Evolutionary conservation across 805 yeast species (phyloP).

Genomic region (Saccharomyces paradoxus): DNA sequence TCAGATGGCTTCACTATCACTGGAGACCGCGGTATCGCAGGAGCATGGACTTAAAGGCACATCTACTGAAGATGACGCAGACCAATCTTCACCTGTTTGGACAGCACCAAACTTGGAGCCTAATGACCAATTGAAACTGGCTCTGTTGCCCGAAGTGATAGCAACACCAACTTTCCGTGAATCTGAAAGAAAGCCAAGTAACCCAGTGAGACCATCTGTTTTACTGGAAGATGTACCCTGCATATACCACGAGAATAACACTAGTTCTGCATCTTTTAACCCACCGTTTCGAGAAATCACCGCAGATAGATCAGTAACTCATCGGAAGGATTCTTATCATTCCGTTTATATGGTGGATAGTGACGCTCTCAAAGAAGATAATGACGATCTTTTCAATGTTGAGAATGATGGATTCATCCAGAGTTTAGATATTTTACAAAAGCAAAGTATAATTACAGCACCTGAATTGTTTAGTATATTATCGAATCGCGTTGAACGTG

Average conservation of each 20-base stretch:
- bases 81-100: conserved; percentile 30
- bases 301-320: conserved; percentile 17
- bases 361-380: conserved; percentile 15
- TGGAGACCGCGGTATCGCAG: not conserved
- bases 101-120: conserved; percentile 34
- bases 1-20: conserved; percentile 3
- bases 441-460: conserved; percentile 47
- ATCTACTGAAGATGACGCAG: conserved; percentile 13
- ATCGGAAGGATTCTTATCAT: conserved; percentile 35
- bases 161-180: conserved; percentile 1
- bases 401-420: conserved; percentile 14
- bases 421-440: conserved; percentile 23
- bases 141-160: conserved; percentile 6
- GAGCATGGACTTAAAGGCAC: conserved; percentile 1
- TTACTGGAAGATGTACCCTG: not conserved
- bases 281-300: not conserved
- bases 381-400: conserved; percentile 10
- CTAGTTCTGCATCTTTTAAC: not conserved
- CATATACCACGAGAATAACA: not conserved
- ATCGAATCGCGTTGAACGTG: conserved; percentile 39
- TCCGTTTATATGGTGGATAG: conserved; percentile 33
- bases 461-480: conserved; percentile 38
- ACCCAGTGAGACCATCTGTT: not conserved
- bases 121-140: conserved; percentile 32
- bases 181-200: not conserved